phyloP scores from a whole-genome alignment of 306 rosid species.

The Acacia crassicarpa region DNA sequence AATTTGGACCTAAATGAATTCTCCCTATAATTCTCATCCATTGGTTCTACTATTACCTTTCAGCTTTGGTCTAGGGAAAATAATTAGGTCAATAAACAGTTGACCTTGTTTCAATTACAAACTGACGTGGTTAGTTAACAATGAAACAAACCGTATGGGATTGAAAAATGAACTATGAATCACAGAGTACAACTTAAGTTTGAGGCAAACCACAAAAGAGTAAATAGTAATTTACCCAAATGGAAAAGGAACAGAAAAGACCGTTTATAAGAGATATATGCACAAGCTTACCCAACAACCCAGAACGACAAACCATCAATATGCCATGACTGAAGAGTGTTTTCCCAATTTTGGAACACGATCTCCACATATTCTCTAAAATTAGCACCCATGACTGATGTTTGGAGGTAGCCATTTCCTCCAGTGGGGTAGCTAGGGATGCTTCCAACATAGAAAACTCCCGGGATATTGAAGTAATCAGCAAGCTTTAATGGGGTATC shows the following conservation, averaged over 20 bases:
- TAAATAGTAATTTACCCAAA: not conserved
- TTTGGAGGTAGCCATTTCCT: conserved; percentile 73
- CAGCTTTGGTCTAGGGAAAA: not conserved
- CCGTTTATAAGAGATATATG: not conserved
- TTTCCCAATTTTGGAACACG: conserved; percentile 94
- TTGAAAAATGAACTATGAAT: not conserved
- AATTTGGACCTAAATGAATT: not conserved
- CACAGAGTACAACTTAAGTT: not conserved
- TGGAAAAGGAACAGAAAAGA: not conserved
- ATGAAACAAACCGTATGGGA: not conserved
- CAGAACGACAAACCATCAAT: conserved; percentile 87
- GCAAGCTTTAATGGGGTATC: conserved; percentile 92
- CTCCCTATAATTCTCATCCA: not conserved
- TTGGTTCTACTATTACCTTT: not conserved
- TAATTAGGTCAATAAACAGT: not conserved
- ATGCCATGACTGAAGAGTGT: conserved; percentile 89
- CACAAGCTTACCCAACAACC: conserved; percentile 73
- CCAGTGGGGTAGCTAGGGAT: conserved; percentile 61
- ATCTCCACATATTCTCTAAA: conserved; percentile 84
- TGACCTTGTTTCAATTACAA: not conserved
- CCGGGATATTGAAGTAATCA: conserved; percentile 77
- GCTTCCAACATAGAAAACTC: conserved; percentile 81
- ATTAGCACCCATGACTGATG: conserved; percentile 82
- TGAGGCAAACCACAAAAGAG: not conserved
- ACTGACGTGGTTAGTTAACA: not conserved